A percentile compares a stretch with the other conserved stretches of the same genome.
phyloP scores from a whole-genome alignment of 257 asterid genomes.

The Misopates orontium region DNA sequence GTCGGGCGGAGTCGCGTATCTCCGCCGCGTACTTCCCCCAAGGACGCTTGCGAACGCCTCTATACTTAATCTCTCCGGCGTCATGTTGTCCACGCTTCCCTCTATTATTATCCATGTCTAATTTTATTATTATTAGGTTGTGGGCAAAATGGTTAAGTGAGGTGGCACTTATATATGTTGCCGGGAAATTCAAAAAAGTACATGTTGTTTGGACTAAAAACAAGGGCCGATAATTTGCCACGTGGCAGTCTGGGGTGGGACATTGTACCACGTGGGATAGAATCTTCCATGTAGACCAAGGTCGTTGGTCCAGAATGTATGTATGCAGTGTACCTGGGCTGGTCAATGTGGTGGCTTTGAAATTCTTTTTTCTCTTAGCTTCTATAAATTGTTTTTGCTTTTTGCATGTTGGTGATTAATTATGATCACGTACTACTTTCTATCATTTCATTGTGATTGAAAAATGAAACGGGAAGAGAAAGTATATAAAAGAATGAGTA shows the following conservation, averaged over 20 bases:
- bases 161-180: conserved; percentile 26
- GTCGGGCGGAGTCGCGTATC: conserved; percentile 41
- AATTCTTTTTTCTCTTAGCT: conserved; percentile 19
- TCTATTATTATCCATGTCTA: conserved; percentile 20
- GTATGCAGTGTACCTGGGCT: conserved; percentile 30
- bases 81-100: not conserved
- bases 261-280: conserved; percentile 12
- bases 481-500: too few species aligned
- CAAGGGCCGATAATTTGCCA: conserved; percentile 24
- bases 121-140: not conserved
- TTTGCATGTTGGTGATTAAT: conserved; percentile 10
- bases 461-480: too few species aligned
- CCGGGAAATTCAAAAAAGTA: conserved; percentile 11
- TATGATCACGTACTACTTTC: not conserved
- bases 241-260: conserved; percentile 13
- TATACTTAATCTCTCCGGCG: conserved; percentile 35
- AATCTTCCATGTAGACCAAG: conserved; percentile 23
- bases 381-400: not conserved
- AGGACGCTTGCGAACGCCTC: conserved; percentile 51
- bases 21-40: conserved; percentile 56
- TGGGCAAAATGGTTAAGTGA: not conserved
- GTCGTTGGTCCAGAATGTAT: conserved; percentile 14
- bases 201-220: not conserved
- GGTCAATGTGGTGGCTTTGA: conserved; percentile 44
- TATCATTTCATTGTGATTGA: too few species aligned